Evolutionary conservation across 192 early-diverging fungal species (phyloP).

Genomic region (Backusella luteola): DNA sequence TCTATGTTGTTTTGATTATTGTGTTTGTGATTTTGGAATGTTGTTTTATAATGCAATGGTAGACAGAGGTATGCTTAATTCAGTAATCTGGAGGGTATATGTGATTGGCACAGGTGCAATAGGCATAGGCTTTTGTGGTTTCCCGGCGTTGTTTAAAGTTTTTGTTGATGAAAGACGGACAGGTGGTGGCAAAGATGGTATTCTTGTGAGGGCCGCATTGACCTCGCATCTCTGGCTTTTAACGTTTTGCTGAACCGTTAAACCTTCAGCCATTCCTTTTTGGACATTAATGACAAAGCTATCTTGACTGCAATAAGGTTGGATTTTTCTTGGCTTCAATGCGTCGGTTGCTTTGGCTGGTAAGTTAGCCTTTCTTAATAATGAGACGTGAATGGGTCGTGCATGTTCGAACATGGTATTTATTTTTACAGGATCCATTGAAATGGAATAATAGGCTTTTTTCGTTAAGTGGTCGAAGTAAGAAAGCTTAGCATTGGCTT

Average conservation of each 20-base stretch:
- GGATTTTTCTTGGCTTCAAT: background rate
- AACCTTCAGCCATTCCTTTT: conserved; percentile 24
- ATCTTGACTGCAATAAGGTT: conserved; percentile 14
- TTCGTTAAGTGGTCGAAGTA: conserved; percentile 29
- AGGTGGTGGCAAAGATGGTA: background rate
- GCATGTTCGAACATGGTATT: conserved; percentile 30
- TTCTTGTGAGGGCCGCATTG: conserved; percentile 21
- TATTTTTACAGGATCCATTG: conserved; percentile 33
- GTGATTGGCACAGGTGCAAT: conserved; percentile 16
- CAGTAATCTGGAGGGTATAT: conserved; percentile 33
- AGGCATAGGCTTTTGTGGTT: background rate
- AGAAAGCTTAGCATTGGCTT: conserved; percentile 19
- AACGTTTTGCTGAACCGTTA: conserved; percentile 13
- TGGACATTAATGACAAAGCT: conserved; percentile 22
- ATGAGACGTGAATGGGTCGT: conserved; percentile 28
- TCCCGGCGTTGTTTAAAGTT: background rate
- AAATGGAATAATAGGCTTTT: conserved; percentile 18
- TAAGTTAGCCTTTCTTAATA: conserved; percentile 2
- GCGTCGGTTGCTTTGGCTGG: background rate
- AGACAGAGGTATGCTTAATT: conserved; percentile 26
- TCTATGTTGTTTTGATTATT: background rate
- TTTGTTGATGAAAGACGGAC: background rate
- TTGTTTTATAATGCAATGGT: conserved; percentile 18
- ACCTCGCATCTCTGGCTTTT: conserved; percentile 22
- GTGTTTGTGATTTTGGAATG: background rate